Evolutionary conservation across 1,284 basidiomycete species (phyloP).

Genomic region (Marasmius fiardii): DNA sequence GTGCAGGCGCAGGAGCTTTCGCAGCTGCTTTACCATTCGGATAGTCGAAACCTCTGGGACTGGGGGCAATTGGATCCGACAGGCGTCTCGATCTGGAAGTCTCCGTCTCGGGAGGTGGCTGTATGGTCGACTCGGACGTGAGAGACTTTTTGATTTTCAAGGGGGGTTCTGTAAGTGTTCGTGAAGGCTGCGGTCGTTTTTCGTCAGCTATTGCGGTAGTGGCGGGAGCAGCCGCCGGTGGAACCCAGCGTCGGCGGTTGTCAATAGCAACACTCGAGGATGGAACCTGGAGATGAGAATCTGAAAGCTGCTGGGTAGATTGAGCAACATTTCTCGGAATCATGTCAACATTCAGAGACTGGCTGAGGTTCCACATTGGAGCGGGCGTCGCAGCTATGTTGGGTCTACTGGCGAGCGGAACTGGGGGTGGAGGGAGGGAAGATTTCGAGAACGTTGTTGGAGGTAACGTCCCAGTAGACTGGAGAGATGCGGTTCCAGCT

Average conservation of each 20-base stretch:
- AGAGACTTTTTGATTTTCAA: conserved; percentile 20
- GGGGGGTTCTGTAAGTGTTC: not conserved
- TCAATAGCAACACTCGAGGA: not conserved
- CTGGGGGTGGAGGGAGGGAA: not conserved
- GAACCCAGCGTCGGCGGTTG: not conserved
- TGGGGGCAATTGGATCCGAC: conserved; percentile 26
- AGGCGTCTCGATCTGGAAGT: conserved; percentile 19
- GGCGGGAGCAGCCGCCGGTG: not conserved
- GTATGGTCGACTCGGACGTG: conserved; percentile 7
- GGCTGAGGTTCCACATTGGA: not conserved
- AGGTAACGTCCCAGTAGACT: no score
- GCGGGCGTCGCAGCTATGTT: not conserved
- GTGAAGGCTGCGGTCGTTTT: not conserved
- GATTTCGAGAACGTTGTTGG: not conserved
- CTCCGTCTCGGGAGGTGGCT: not conserved
- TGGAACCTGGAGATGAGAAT: not conserved
- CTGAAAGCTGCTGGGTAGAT: not conserved
- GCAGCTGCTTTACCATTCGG: conserved; percentile 2
- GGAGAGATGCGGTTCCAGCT: not conserved
- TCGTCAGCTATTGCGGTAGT: not conserved
- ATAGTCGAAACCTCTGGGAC: conserved; percentile 16
- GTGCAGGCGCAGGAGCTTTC: not conserved
- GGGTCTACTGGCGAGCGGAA: not conserved
- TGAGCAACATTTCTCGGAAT: not conserved
- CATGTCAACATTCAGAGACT: not conserved